Evolutionary conservation across 1,284 basidiomycete genomes (phyloP).

Genomic region (Peniophora sp.): DNA sequence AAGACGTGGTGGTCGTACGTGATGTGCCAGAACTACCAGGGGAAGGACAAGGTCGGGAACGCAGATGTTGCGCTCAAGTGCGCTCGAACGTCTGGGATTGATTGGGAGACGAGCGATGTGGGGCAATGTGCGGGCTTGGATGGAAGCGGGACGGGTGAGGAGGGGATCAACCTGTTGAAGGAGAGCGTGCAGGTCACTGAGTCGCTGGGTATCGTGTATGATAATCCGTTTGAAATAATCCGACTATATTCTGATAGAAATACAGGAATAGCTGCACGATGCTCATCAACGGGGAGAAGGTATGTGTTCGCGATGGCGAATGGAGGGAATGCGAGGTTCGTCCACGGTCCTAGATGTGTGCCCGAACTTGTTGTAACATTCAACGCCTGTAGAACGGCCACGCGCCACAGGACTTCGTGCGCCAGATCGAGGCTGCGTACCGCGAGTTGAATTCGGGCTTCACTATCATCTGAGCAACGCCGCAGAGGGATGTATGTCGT

Average conservation of each 20-base stretch:
- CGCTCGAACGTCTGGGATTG: constrained; percentile 51
- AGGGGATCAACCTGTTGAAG: constrained; percentile 55
- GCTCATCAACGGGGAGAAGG: constrained; percentile 57
- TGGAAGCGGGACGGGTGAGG: constrained; percentile 46
- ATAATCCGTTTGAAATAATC: constrained; percentile 8
- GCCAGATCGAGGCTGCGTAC: constrained; percentile 74
- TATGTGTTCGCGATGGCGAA: constrained; percentile 70
- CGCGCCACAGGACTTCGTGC: constrained; percentile 62
- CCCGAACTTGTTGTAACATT: constrained; percentile 1
- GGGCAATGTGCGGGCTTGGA: constrained; percentile 52
- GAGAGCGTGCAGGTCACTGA: constrained; percentile 47
- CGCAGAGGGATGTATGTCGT: background rate
- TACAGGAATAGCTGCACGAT: constrained; percentile 79
- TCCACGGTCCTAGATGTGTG: constrained; percentile 18
- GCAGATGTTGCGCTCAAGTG: constrained; percentile 62
- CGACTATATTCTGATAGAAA: background rate
- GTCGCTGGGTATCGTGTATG: constrained; percentile 50
- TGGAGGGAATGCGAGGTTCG: constrained; percentile 81
- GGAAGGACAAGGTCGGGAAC: constrained; percentile 55
- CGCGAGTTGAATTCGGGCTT: constrained; percentile 41
- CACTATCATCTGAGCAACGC: constrained; percentile 7
- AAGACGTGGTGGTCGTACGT: constrained; percentile 68
- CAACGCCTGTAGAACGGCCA: constrained; percentile 77
- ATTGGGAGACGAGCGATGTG: constrained; percentile 59
- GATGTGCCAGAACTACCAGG: constrained; percentile 71